Conservation (phyloP, 2,329 filamentous ascomycete species). For the Xylariaceae sp. region DNA sequence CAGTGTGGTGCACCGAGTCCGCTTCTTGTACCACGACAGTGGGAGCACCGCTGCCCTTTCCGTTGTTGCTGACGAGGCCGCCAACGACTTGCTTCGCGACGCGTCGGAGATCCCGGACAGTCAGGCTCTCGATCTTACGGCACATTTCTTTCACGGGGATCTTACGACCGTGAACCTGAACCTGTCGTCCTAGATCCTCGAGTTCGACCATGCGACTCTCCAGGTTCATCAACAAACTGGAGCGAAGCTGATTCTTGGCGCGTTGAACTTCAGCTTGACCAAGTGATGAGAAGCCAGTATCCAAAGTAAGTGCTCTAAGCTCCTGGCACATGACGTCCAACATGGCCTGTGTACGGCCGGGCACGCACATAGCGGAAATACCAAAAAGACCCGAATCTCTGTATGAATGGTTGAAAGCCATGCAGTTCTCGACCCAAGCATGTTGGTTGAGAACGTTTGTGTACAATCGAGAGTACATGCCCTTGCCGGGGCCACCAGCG, state of each 20-base stretch:
- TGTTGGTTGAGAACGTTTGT: conserved; percentile 97
- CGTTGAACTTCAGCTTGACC: conserved; percentile 74
- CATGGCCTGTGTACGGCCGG: conserved; percentile 73
- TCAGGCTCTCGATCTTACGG: conserved; percentile 73
- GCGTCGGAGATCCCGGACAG: conserved; percentile 70
- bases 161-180: conserved; percentile 94
- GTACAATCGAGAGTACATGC: conserved; percentile 97
- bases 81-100: conserved; percentile 76
- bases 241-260: conserved; percentile 94
- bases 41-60: conserved; percentile 76
- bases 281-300: conserved; percentile 67
- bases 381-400: conserved; percentile 93
- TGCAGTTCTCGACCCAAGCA: conserved; percentile 93
- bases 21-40: conserved; percentile 95
- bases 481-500: conserved; percentile 92
- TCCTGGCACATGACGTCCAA: conserved; percentile 94
- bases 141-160: conserved; percentile 94
- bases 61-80: conserved; percentile 68
- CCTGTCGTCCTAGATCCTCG: conserved; percentile 88
- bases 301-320: conserved; percentile 69
- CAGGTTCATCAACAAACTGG: conserved; percentile 90
- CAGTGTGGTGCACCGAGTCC: conserved; percentile 62
- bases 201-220: conserved; percentile 96
- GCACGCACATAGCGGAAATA: conserved; percentile 80
- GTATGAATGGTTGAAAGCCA: conserved; percentile 97